Evolutionary conservation across 352 stramenopile genomes (phyloP), one percentile per base, ranked within the genome.

Genomic region (Saprolegnia diclina): DNA sequence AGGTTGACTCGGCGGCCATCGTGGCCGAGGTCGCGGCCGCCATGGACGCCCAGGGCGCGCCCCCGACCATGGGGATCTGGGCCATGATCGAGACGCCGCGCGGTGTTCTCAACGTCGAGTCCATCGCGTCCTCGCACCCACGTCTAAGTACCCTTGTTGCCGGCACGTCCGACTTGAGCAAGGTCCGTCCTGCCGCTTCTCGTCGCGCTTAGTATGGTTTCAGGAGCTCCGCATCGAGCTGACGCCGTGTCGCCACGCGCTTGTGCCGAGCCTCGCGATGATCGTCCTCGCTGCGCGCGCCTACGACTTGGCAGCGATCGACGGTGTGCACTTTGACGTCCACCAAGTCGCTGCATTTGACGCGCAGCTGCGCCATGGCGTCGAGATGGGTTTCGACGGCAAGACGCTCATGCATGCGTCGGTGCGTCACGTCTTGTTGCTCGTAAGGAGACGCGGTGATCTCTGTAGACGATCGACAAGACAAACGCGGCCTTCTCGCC

Each of bases 401-500:
- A 82, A 82, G 59, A 79, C 76, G 18, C 74, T 82, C 10, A 82
- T 82, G 38, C 76, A 82, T 52, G 74, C 73, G 16, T 67, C n/a
- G 24, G 46, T 54, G 5, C 21, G 18, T 52, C 18, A 52, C 18
- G 21, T 18, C 40, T 48, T 66, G 9, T 46, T n/a, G n/a, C n/a
- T n/a, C n/a, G n/a, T n/a, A n/a, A n/a, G 19, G 32, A 64, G 1
- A 4, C 5, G 56, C 19, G 2, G n/a, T 54, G 24, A 54, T 54
- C 2, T 29, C 24, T 54, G 46, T 54, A 71, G 54, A 82, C 76
- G 0, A 66, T 82, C 14, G 71, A 62, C 13, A 37, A 66, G 9
- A 45, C 65, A 7, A 82, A 82, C 57, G 53, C 53, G 7, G 65
- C 64, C 19, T 82, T 82, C 62, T 72, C 70, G 21, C 76, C 76